Evolutionary conservation across 441 rosid genomes (phyloP).

Genomic region (Geranium incanum): DNA sequence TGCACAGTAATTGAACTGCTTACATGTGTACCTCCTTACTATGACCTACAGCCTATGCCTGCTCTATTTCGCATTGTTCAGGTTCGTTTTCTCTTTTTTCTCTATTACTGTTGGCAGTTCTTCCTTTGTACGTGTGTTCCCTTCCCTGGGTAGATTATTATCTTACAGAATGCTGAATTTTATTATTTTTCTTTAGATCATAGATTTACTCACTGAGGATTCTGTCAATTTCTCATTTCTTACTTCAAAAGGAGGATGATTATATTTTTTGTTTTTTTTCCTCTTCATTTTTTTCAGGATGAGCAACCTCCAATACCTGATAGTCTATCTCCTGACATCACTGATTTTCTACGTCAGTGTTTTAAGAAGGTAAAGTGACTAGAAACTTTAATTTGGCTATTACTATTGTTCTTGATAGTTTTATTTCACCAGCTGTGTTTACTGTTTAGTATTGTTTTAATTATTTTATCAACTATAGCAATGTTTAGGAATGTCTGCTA

Average conservation of each 20-base stretch:
- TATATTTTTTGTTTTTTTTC: not conserved
- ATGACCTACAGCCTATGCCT: slow-evolving; percentile 99
- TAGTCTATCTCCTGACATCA: slow-evolving; percentile 84
- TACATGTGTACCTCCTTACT: slow-evolving; percentile 95
- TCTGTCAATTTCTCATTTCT: no score
- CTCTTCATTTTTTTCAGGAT: slow-evolving; percentile 40
- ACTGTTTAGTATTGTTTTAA: not conserved
- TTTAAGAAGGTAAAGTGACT: slow-evolving; percentile 73
- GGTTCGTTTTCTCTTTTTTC: slow-evolving; percentile 36
- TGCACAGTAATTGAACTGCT: slow-evolving; percentile 97
- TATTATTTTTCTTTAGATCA: not conserved
- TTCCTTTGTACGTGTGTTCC: slow-evolving; percentile 14
- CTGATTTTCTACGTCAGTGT: slow-evolving; percentile 87
- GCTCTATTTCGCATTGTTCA: slow-evolving; percentile 98
- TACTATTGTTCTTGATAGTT: not conserved
- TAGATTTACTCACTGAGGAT: not conserved
- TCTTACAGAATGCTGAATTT: slow-evolving; percentile 7
- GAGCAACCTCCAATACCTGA: slow-evolving; percentile 97
- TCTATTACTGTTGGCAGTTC: slow-evolving; percentile 6
- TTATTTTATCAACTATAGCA: not conserved
- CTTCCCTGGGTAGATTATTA: slow-evolving; percentile 11
- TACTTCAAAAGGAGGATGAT: no score
- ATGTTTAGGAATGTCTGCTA: slow-evolving; percentile 1
- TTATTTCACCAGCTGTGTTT: not conserved
- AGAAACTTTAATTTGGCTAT: not conserved